Evolutionary conservation across 192 early-diverging fungal genomes (phyloP).

Genomic region (Cladochytrium replicatum): DNA sequence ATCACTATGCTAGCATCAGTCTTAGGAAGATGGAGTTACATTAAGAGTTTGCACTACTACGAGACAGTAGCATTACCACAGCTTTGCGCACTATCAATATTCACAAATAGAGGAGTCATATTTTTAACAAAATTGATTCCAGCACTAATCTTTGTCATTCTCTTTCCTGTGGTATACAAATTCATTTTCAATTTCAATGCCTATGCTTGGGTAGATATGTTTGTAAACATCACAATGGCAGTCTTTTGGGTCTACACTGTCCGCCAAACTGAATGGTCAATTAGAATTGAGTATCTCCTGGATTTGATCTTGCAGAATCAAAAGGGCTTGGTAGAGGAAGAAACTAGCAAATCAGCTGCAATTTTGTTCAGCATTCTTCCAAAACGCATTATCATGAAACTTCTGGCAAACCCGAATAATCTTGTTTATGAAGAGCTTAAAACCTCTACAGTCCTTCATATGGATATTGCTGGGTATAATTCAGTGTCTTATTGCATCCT

Average conservation of each 20-base stretch:
- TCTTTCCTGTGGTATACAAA: too few relatives aligned
- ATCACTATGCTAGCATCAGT: background rate
- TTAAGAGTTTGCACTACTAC: background rate
- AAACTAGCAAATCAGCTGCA: constrained; percentile 23
- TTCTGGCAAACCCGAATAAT: constrained; percentile 24
- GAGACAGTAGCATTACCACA: background rate
- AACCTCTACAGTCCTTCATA: constrained; percentile 32
- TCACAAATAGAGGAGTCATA: background rate
- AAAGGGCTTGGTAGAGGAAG: constrained; percentile 31
- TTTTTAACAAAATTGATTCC: too few relatives aligned
- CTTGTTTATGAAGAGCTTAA: constrained; percentile 37
- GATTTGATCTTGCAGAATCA: constrained; percentile 33
- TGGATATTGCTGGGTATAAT: constrained; percentile 42
- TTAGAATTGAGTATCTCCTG: constrained; percentile 17
- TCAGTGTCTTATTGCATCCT: constrained; percentile 1
- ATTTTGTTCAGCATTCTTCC: constrained; percentile 36
- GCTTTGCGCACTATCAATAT: background rate
- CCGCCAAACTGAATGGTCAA: background rate
- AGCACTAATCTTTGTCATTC: too few relatives aligned
- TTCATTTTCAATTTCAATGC: too few relatives aligned
- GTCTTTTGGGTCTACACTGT: too few relatives aligned
- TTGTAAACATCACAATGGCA: too few relatives aligned
- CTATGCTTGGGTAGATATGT: too few relatives aligned
- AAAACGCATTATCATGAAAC: constrained; percentile 28
- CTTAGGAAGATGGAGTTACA: background rate